phyloP scores from a whole-genome alignment of 2,329 filamentous ascomycete species.

The Incumbomyces lentus region DNA sequence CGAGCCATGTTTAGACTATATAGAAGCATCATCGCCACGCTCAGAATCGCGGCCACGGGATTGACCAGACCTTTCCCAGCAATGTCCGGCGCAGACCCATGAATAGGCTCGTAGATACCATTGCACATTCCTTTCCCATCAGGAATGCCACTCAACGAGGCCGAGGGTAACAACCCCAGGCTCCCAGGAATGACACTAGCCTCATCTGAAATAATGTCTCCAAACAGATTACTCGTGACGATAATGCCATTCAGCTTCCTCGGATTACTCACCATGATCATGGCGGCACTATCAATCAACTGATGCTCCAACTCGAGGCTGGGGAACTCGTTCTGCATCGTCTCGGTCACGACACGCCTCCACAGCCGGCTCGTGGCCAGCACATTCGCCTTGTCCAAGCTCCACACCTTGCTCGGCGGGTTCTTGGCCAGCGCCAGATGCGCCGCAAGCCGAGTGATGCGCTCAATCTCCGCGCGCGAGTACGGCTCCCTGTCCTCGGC shows the following conservation, averaged over 20 bases:
- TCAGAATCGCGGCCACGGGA: conserved; percentile 83
- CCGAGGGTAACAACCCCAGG: conserved; percentile 78
- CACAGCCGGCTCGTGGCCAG: conserved; percentile 82
- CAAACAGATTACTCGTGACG: conserved; percentile 87
- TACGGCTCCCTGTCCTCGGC: conserved; percentile 85
- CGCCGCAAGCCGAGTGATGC: conserved; percentile 71
- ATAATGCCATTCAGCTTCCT: conserved; percentile 78
- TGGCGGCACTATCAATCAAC: conserved; percentile 90
- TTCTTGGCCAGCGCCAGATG: conserved; percentile 67
- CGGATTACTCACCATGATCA: conserved; percentile 95
- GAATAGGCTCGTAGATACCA: conserved; percentile 95
- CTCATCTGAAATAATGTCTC: conserved; percentile 93
- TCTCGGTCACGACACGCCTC: conserved; percentile 75
- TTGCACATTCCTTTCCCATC: conserved; percentile 58
- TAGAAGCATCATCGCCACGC: conserved; percentile 88
- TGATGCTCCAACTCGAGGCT: conserved; percentile 76
- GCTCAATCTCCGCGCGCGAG: conserved; percentile 73
- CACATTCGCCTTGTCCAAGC: conserved; percentile 93
- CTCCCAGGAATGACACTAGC: conserved; percentile 88
- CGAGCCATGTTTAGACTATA: conserved; percentile 75
- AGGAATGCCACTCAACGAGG: conserved; percentile 74
- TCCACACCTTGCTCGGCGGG: conserved; percentile 70
- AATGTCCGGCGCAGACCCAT: conserved; percentile 89
- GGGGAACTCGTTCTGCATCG: conserved; percentile 82
- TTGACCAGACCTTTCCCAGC: conserved; percentile 85